Percentiles rank a stretch among this genome's conserved stretches.
Evolutionary conservation across 2,329 filamentous ascomycete species (phyloP).

Genomic region (Claviceps sp.): DNA sequence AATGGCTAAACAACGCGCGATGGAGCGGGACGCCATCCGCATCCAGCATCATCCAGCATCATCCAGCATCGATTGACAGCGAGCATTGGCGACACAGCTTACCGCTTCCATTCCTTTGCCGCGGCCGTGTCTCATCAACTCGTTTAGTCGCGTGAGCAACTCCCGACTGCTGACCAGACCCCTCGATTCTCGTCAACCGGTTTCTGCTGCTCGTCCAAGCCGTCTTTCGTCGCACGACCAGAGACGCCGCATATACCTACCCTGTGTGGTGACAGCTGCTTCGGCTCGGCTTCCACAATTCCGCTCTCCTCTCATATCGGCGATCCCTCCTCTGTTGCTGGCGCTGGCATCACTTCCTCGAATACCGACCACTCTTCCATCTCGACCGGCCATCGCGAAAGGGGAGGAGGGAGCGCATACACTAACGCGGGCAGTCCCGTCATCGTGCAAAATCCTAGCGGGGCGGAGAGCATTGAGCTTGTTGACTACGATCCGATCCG

Average conservation of each 20-base stretch:
- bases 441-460: neutral
- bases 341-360: conserved; percentile 13
- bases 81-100: neutral
- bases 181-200: neutral
- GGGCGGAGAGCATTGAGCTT: conserved; percentile 26
- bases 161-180: neutral
- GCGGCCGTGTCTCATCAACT: neutral
- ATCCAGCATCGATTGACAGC: neutral
- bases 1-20: no score
- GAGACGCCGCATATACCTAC: conserved; percentile 1
- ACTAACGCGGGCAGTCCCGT: conserved; percentile 2
- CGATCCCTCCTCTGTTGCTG: conserved; percentile 27
- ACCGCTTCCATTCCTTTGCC: neutral
- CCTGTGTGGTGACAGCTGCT: conserved; percentile 1
- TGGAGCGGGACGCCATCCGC: neutral
- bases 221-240: conserved; percentile 1
- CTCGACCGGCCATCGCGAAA: conserved; percentile 14
- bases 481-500: conserved; percentile 23
- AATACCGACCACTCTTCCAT: conserved; percentile 11
- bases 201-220: neutral
- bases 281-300: conserved; percentile 20
- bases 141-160: neutral
- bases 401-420: conserved; percentile 25
- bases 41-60: neutral
- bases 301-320: conserved; percentile 13